Base-by-base conservation (phyloP, 139 green algal species). In the Tetraselmis chui region DNA sequence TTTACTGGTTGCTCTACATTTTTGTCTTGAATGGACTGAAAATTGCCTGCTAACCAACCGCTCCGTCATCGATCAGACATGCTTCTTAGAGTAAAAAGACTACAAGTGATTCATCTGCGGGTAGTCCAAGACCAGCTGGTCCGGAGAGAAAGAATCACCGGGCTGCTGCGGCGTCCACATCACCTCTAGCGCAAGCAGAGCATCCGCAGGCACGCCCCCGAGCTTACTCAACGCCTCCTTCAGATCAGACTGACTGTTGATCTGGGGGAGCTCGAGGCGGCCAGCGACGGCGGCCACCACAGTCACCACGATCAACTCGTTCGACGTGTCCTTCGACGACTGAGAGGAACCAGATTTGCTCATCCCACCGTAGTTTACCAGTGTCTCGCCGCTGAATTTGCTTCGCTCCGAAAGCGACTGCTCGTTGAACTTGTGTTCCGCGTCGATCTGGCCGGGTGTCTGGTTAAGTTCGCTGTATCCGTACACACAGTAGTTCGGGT, bases 381-480 rank as follows among this genome's bases (percentile, higher is more conserved):
- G 86, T 0, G 96, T 99, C 89, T 99, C 96, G 84, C 95, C 89
- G 84, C 95, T 87, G 85, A 99, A 98, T 86, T 99, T 99, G 77
- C 86, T 83, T 1, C 96, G 90, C 88, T 95, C 92, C 80, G 92
- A 84, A 29, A 95, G 78, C 0, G 88, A 92, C 2, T 88, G 81
- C 59, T 90, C 83, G 88, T 93, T 97, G 81, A 98, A 98, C 0
- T 29, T 22, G 0, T 79, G 78, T 85, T 98, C 94, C 0, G 89
- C 92, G 2, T 77, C 83, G 81, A 93, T 89, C 0, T 89, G 75
- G 31, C 79, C 80, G 2, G 83, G 59, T 31, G 83, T 76, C 1
- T 80, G 81, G 59, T 80, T 82, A 0, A 75, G 83, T n/a, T 80
- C 81, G 27, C 80, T 58, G 2, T 78, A 88, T 30, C 89, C 95